Evolutionary conservation across 805 yeast species (phyloP).

Genomic region (Wickerhamiella allomyrinae): DNA sequence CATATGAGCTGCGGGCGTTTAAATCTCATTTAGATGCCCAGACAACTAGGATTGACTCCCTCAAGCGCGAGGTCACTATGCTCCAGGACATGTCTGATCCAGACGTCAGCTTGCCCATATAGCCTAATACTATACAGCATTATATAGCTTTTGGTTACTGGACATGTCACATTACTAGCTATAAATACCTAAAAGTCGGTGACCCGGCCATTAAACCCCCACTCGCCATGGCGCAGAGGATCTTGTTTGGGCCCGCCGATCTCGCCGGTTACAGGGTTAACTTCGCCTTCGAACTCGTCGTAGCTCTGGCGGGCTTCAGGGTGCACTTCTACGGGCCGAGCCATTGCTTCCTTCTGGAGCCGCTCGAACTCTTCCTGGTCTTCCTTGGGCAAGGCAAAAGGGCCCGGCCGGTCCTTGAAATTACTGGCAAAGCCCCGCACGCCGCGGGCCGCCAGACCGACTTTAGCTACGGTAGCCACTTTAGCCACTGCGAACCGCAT

Average conservation of each 20-base stretch:
- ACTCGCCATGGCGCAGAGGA: slow-evolving; percentile 81
- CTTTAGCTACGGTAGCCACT: no score
- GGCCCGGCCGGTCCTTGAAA: slow-evolving; percentile 29
- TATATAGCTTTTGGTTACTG: background rate
- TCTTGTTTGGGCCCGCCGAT: slow-evolving; percentile 96
- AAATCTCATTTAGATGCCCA: background rate
- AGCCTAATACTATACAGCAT: background rate
- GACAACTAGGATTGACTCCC: background rate
- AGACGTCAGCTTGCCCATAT: background rate
- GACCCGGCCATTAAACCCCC: slow-evolving; percentile 90
- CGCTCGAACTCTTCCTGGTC: slow-evolving; percentile 87
- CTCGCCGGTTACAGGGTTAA: slow-evolving; percentile 88
- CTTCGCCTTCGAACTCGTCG: slow-evolving; percentile 92
- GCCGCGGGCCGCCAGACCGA: background rate
- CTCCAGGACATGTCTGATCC: no score
- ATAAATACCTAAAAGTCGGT: slow-evolving; percentile 74
- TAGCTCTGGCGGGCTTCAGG: slow-evolving; percentile 63
- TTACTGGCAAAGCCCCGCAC: slow-evolving; percentile 3
- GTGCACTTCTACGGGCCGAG: slow-evolving; percentile 46
- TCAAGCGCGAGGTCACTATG: background rate
- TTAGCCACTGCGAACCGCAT: no score
- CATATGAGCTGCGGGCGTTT: background rate
- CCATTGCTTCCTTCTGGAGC: slow-evolving; percentile 60
- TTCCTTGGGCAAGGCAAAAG: slow-evolving; percentile 63
- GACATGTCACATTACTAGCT: background rate